These are phyloP conservation scores for Boehmeria nivea DNA, from an alignment of 306 rosid species.

Conservation along the genomic window DNA sequence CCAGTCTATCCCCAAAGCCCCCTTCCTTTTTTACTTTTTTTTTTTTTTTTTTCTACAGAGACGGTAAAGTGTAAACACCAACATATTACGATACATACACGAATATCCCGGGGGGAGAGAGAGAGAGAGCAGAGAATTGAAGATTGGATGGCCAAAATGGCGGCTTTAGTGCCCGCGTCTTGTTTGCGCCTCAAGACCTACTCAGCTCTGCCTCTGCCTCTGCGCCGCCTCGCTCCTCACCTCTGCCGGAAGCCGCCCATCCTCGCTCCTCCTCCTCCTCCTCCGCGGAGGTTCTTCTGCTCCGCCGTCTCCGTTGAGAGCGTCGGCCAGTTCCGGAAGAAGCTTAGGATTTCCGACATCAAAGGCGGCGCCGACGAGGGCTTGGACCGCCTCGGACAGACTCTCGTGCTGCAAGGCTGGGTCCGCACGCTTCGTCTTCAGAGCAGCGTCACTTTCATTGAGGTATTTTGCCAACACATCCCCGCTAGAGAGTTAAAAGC, in stretches of 20 bases:
- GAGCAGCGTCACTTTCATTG: conserved; percentile 74
- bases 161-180: not conserved
- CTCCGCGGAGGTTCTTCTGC: conserved; percentile 37
- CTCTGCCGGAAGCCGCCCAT: too few species aligned
- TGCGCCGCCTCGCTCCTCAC: too few species aligned
- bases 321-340: conserved; percentile 70
- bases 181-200: too few species aligned
- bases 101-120: too few species aligned
- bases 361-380: conserved; percentile 53
- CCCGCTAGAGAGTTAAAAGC: not conserved
- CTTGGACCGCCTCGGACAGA: conserved; percentile 49
- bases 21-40: too few species aligned
- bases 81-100: too few species aligned
- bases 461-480: conserved; percentile 42
- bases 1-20: too few species aligned
- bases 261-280: conserved; percentile 10
- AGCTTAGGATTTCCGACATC: conserved; percentile 57
- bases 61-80: too few species aligned
- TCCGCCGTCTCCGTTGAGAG: conserved; percentile 25
- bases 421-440: conserved; percentile 82
- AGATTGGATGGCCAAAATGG: conserved; percentile 6
- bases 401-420: conserved; percentile 62
- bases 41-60: too few species aligned
- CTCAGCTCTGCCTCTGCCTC: conserved; percentile 24
- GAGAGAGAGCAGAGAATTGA: too few species aligned